These are phyloP conservation scores for Pseudogymnoascus sp. DNA, from an alignment of 2,329 filamentous ascomycete species.

Conservation along the genomic window DNA sequence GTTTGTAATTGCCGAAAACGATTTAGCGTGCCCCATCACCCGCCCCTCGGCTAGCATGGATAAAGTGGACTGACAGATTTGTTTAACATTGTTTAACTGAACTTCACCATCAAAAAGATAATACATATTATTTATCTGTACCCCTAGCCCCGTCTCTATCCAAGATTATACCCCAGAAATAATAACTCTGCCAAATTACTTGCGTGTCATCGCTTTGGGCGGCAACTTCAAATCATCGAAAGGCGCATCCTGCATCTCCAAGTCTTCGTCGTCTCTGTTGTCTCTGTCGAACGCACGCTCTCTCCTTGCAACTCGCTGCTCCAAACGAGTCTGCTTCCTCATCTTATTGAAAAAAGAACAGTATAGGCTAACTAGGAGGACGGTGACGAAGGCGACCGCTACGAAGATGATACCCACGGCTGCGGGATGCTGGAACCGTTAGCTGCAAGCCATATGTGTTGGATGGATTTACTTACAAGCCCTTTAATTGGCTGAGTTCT, in stretches of 20 bases:
- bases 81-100: not conserved
- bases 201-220: conserved; percentile 1
- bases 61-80: not conserved
- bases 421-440: not conserved
- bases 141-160: not conserved
- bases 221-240: not conserved
- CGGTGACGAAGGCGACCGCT: not conserved
- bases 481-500: not conserved
- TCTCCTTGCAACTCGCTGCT: not conserved
- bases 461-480: not conserved
- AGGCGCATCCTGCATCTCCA: not conserved
- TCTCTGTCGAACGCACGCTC: not conserved
- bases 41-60: not conserved
- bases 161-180: too few species aligned
- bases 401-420: not conserved
- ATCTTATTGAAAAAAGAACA: not conserved
- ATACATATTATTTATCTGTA: not conserved
- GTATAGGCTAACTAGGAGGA: not conserved
- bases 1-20: not conserved
- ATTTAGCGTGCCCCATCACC: not conserved
- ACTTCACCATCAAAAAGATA: not conserved
- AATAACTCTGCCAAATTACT: not conserved
- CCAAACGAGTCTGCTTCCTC: not conserved
- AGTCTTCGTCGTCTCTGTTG: not conserved
- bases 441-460: not conserved